Conservation (phyloP, 768 basidiomycete species). For the Ephemerocybe angulata region DNA sequence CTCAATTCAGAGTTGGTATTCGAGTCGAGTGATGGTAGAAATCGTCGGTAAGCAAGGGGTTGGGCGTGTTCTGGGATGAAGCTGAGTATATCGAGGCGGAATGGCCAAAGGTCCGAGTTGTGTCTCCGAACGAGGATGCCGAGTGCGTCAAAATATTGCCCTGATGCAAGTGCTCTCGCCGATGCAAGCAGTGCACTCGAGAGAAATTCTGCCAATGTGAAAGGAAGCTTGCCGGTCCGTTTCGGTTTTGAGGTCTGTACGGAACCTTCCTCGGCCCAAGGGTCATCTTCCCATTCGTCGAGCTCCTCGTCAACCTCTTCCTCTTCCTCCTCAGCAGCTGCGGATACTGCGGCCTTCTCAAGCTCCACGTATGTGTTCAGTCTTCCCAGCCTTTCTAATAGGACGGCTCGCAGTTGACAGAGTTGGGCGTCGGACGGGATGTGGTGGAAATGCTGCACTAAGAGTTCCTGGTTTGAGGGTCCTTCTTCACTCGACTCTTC, state of each 20-base stretch:
- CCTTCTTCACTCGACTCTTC: conserved; percentile 8
- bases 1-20: conserved; percentile 41
- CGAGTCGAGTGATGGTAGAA: conserved; percentile 63
- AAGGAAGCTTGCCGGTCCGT: conserved; percentile 30
- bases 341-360: conserved; percentile 35
- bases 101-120: conserved; percentile 55
- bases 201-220: conserved; percentile 67
- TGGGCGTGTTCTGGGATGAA: conserved; percentile 70
- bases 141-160: conserved; percentile 56
- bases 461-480: conserved; percentile 17
- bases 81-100: conserved; percentile 66
- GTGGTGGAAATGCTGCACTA: conserved; percentile 53
- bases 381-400: conserved; percentile 66
- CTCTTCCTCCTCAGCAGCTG: conserved; percentile 15
- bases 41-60: conserved; percentile 54
- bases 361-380: conserved; percentile 72
- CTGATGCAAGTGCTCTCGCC: conserved; percentile 65
- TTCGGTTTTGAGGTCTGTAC: conserved; percentile 23
- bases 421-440: conserved; percentile 61
- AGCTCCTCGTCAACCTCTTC: too few species aligned
- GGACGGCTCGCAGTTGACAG: conserved; percentile 59
- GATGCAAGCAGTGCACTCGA: conserved; percentile 49
- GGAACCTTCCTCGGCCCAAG: conserved; percentile 56
- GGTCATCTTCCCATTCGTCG: too few species aligned
- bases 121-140: conserved; percentile 57